phyloP scores from a whole-genome alignment of 2,329 filamentous ascomycete genomes.

The Exophiala xenobiotica region DNA sequence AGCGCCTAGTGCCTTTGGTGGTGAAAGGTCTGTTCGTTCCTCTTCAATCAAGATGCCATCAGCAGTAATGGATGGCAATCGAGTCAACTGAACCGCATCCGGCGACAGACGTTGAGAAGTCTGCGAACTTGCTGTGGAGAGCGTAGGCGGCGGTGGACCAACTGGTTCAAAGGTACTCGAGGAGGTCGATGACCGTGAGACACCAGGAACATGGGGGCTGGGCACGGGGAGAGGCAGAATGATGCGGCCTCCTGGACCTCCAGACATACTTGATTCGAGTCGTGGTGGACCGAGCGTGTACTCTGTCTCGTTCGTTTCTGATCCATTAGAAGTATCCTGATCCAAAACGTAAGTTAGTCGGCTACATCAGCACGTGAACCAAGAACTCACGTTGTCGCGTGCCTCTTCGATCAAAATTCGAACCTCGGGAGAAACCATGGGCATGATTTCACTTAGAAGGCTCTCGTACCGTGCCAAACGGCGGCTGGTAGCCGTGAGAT shows the following conservation, averaged over 20 bases:
- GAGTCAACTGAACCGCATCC: constrained; percentile 15
- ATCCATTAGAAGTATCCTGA: constrained; percentile 26
- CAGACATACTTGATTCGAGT: constrained; percentile 12
- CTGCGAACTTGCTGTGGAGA: constrained; percentile 4
- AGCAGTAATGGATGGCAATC: constrained; percentile 28
- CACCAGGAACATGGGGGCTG: constrained; percentile 12
- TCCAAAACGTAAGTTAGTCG: too few species aligned
- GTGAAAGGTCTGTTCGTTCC: constrained; percentile 11
- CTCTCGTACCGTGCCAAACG: constrained; percentile 29
- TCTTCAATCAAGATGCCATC: constrained; percentile 24
- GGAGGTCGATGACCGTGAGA: constrained; percentile 19
- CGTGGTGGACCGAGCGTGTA: constrained; percentile 10
- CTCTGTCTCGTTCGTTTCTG: constrained; percentile 23
- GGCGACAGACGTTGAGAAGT: constrained; percentile 21
- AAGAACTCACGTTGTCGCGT: constrained; percentile 26
- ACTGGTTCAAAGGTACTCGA: constrained; percentile 19
- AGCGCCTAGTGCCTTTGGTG: constrained; percentile 6
- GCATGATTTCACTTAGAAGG: constrained; percentile 29
- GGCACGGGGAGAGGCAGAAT: constrained; percentile 23
- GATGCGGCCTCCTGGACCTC: constrained; percentile 13
- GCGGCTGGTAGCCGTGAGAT: constrained; percentile 28
- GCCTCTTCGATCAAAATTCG: constrained; percentile 29
- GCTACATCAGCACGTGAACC: too few species aligned
- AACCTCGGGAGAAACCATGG: constrained; percentile 28
- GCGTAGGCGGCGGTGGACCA: constrained; percentile 1